Conservation (phyloP, 768 basidiomycete genomes). For the Leucosporidium scottii region DNA sequence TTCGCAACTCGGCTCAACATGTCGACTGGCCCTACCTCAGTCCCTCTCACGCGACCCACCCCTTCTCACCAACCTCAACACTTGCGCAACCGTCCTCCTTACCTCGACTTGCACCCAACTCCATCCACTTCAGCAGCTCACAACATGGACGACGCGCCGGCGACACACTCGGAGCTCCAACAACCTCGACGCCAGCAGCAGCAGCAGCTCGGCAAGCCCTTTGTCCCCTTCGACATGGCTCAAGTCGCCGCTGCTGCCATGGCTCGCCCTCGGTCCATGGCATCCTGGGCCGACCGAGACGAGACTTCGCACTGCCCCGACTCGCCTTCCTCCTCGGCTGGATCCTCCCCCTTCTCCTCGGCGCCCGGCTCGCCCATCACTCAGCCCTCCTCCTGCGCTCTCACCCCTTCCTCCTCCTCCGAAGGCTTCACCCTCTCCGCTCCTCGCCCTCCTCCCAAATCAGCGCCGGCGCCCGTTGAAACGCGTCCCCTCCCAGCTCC, state of each 20-base stretch:
- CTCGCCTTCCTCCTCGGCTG: neutral
- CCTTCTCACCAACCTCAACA: no score
- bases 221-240: slow-evolving; percentile 20
- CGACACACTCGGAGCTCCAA: no score
- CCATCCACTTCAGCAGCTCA: no score
- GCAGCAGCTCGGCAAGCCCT: no score
- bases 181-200: no score
- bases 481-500: neutral
- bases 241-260: slow-evolving; percentile 23
- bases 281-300: slow-evolving; percentile 21
- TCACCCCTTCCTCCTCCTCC: slow-evolving; percentile 30
- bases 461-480: slow-evolving; percentile 4
- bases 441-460: neutral
- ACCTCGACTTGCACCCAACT: no score
- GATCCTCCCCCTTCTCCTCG: slow-evolving; percentile 1
- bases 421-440: slow-evolving; percentile 23
- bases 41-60: no score
- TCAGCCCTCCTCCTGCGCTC: slow-evolving; percentile 30
- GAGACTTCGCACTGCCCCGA: neutral
- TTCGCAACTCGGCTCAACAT: no score
- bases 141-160: no score
- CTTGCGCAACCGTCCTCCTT: no score
- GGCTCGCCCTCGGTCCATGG: slow-evolving; percentile 20
- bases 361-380: slow-evolving; percentile 19
- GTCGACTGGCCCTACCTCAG: no score